Evolutionary conservation across 2,329 filamentous ascomycete species (phyloP), one percentile per base, ranked within the genome.

Genomic region (Cadophora luteo-olivacea): DNA sequence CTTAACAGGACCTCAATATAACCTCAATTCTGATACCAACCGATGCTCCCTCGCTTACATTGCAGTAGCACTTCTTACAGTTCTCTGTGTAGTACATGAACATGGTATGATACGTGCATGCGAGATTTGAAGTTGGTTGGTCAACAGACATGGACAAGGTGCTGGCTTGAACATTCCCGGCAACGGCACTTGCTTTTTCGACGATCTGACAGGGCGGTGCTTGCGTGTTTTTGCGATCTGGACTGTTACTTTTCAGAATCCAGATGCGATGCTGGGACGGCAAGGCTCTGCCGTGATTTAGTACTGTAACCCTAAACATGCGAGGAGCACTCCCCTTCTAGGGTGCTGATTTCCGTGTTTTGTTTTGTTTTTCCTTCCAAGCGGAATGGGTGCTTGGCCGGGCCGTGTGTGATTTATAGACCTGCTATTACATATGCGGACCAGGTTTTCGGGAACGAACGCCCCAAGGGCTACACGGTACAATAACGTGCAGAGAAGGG

Each of bases 21-120:
- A 60, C 57, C 57, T 25, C 57, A 60, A 60, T 45, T 60, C 36
- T 60, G 57, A 60, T 41, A 41, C 36, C 57, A 25, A 41, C 22
- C 57, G 45, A 22, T 22, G 45, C n/a, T 3, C 33, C 32, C 55
- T 58, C 55, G 33, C 33, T 58, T 58, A 29, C 22, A 25, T n/a
- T 22, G 22, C 41, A 45, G 41, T 45, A 5, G 14, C 41, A 45
- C 36, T 9, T 38, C 36, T 38, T 4, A 29, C 29, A 29, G 29
- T 29, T 29, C 29, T 29, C 3, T 3, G 29, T 29, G 36, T 9
- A 38, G 3, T 38, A 38, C 29, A 29, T 29, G 29, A 14, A 9
- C 32, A 58, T 38, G 19, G 14, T 33, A 58, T 58, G 33, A 25
- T n/a, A 38, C 24, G 33, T 58, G 57, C 33, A 41, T 60, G 57